Conservation (phyloP, 768 basidiomycete species). For the Termitomyces sp. region DNA sequence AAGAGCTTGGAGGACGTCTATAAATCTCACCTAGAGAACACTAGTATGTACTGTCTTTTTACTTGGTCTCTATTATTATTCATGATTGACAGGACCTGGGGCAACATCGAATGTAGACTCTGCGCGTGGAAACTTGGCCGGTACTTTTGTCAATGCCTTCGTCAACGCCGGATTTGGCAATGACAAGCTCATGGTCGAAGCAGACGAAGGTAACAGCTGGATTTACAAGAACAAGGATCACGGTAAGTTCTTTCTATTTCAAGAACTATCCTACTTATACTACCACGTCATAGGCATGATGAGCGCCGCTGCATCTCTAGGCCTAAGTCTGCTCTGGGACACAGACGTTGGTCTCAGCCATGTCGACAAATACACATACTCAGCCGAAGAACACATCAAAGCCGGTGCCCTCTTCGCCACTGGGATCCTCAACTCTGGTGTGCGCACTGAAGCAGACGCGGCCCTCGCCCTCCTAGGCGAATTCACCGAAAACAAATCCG, state of each 20-base stretch:
- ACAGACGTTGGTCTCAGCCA: constrained; percentile 90
- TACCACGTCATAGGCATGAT: constrained; percentile 68
- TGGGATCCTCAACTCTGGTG: constrained; percentile 84
- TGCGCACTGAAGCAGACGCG: constrained; percentile 90
- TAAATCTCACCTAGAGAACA: constrained; percentile 91
- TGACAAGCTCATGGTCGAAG: constrained; percentile 96
- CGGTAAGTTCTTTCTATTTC: constrained; percentile 40
- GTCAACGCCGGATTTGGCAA: constrained; percentile 99
- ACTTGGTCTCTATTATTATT: neutral
- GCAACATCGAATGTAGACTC: constrained; percentile 82
- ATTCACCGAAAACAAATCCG: constrained; percentile 82
- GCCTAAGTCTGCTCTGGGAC: constrained; percentile 92
- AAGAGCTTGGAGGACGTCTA: constrained; percentile 96
- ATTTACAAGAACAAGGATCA: constrained; percentile 99
- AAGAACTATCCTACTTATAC: neutral
- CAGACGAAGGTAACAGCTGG: constrained; percentile 95
- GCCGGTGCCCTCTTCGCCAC: constrained; percentile 94
- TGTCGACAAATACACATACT: constrained; percentile 97
- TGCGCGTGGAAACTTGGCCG: constrained; percentile 89
- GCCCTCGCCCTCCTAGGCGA: constrained; percentile 88
- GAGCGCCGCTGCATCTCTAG: constrained; percentile 92
- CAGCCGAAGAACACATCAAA: constrained; percentile 94
- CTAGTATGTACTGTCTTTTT: constrained; percentile 40
- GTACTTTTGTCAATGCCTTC: constrained; percentile 98
- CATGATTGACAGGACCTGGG: constrained; percentile 43